These are phyloP conservation scores for Komagataella phaffii DNA, from an alignment of 805 yeast species.

Conservation along the genomic window DNA sequence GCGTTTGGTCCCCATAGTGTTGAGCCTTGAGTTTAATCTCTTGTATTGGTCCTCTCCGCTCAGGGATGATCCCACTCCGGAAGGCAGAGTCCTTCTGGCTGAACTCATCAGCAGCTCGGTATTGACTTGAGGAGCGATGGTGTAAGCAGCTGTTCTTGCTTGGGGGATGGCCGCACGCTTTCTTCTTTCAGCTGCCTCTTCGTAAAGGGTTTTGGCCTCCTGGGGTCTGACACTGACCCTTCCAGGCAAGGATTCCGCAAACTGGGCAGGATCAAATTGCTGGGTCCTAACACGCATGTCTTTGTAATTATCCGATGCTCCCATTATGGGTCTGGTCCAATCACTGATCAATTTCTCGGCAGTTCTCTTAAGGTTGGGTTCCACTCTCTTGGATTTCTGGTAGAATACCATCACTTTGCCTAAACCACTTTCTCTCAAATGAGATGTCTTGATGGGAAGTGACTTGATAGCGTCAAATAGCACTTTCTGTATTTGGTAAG, in stretches of 20 bases:
- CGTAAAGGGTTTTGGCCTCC: conserved; percentile 53
- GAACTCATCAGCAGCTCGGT: conserved; percentile 29
- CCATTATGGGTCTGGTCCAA: conserved; percentile 98
- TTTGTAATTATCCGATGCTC: conserved; percentile 87
- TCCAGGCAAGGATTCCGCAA: conserved; percentile 26
- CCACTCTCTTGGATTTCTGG: conserved; percentile 82
- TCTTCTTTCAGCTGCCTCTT: conserved; percentile 82
- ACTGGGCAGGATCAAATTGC: conserved; percentile 50
- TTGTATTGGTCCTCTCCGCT: conserved; percentile 70
- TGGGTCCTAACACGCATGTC: conserved; percentile 65
- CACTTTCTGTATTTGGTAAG: conserved; percentile 88
- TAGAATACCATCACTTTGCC: conserved; percentile 92
- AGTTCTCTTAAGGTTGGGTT: conserved; percentile 68
- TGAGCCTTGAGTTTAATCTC: conserved; percentile 52
- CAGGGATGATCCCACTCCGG: conserved; percentile 38
- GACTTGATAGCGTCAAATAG: conserved; percentile 60
- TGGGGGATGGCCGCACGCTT: conserved; percentile 95
- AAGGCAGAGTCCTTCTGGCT: conserved; percentile 13
- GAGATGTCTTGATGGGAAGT: conserved; percentile 91
- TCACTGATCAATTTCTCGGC: conserved; percentile 90
- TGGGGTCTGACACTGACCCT: conserved; percentile 14
- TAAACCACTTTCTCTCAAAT: conserved; percentile 84
- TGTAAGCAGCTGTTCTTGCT: conserved; percentile 77
- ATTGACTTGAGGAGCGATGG: conserved; percentile 76
- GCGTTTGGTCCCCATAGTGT: conserved; percentile 27